Percentiles rank a stretch among this genome's conserved stretches.
These are phyloP conservation scores for Fimicolochytrium jonesii DNA, from an alignment of 192 early-diverging fungal genomes.

Conservation along the genomic window DNA sequence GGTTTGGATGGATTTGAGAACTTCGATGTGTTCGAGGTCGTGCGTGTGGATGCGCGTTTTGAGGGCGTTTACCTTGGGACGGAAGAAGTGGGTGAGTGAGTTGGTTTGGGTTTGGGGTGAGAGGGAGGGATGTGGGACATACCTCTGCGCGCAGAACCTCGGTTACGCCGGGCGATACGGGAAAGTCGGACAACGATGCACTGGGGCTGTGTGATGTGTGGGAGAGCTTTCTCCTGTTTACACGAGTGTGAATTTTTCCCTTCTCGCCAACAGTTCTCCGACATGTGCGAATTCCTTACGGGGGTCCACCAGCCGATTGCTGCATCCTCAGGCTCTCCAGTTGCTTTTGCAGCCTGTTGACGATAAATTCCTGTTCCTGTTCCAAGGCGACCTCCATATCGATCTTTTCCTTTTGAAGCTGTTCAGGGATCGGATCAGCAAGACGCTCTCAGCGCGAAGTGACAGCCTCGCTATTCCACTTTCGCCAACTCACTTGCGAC, in stretches of 20 bases:
- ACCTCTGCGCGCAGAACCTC: conserved; percentile 45
- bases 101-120: too few relatives aligned
- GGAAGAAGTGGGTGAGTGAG: background rate
- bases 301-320: conserved; percentile 12
- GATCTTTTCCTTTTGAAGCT: conserved; percentile 85
- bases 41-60: conserved; percentile 19
- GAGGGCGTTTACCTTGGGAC: conserved; percentile 26
- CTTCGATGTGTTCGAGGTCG: conserved; percentile 31
- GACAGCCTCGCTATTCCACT: conserved; percentile 29
- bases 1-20: conserved; percentile 1
- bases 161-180: conserved; percentile 18
- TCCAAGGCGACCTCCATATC: conserved; percentile 86
- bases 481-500: conserved; percentile 21
- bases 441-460: background rate
- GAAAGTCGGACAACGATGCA: conserved; percentile 26
- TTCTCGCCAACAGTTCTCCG: too few relatives aligned
- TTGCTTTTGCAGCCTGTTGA: conserved; percentile 83
- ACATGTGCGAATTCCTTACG: conserved; percentile 17
- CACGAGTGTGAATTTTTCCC: too few relatives aligned
- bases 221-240: conserved; percentile 27
- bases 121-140: too few relatives aligned
- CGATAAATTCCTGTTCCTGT: conserved; percentile 88
- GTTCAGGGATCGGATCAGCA: background rate
- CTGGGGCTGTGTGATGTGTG: conserved; percentile 26
- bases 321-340: conserved; percentile 50